Evolutionary conservation across 2,329 filamentous ascomycete species (phyloP).

Genomic region (Tolypocladium nubicola): DNA sequence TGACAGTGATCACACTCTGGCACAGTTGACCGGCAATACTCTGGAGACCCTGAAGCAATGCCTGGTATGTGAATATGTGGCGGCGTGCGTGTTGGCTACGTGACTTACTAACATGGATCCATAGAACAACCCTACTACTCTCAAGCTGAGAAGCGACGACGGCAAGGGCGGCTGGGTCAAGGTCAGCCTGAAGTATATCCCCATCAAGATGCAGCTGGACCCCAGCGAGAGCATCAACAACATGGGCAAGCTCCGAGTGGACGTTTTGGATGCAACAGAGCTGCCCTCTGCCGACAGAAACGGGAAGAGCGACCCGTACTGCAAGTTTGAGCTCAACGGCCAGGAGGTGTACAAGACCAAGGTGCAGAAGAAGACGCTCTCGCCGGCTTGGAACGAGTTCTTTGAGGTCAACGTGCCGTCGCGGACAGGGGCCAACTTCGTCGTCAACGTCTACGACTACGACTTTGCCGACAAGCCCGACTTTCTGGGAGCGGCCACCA

Average conservation of each 20-base stretch:
- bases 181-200: slow-evolving; percentile 89
- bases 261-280: slow-evolving; percentile 75
- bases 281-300: slow-evolving; percentile 93
- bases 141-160: slow-evolving; percentile 69
- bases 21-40: slow-evolving; percentile 76
- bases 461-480: slow-evolving; percentile 95
- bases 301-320: slow-evolving; percentile 94
- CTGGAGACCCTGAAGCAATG: slow-evolving; percentile 81
- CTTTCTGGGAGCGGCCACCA: slow-evolving; percentile 65
- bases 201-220: slow-evolving; percentile 87
- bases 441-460: slow-evolving; percentile 82
- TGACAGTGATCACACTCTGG: slow-evolving; percentile 65
- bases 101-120: not conserved
- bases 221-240: slow-evolving; percentile 98
- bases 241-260: slow-evolving; percentile 90
- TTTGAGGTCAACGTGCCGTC: slow-evolving; percentile 80
- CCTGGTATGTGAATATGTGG: slow-evolving; percentile 45
- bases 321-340: slow-evolving; percentile 84
- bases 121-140: slow-evolving; percentile 78
- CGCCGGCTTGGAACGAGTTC: slow-evolving; percentile 91
- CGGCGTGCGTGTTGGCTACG: not conserved
- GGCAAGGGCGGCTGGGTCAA: slow-evolving; percentile 71
- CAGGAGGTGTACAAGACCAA: slow-evolving; percentile 93
- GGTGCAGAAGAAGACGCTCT: slow-evolving; percentile 89
- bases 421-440: slow-evolving; percentile 74